phyloP scores from a whole-genome alignment of 495 filamentous ascomycete genomes.

The Cercophora samala region DNA sequence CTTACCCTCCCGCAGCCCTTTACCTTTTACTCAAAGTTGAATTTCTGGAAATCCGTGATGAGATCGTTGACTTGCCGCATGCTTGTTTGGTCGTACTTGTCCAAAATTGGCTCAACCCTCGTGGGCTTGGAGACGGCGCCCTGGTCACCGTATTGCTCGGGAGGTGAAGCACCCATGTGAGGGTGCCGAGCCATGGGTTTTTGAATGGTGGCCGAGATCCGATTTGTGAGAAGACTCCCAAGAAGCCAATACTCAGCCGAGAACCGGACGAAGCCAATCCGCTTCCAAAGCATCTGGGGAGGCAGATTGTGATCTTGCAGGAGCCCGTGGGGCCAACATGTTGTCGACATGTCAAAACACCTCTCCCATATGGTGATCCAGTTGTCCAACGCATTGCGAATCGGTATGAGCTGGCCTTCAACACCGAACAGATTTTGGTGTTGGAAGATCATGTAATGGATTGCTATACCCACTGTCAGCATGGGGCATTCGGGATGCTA shows the following conservation, averaged over 20 bases:
- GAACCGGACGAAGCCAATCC: slow-evolving; percentile 29
- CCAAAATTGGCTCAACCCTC: slow-evolving; percentile 27
- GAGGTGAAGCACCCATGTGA: neutral
- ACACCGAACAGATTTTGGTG: slow-evolving; percentile 33
- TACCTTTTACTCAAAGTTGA: slow-evolving; percentile 23
- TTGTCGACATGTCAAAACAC: slow-evolving; percentile 21
- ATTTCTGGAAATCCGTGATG: slow-evolving; percentile 29
- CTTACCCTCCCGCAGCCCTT: neutral
- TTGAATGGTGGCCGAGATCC: slow-evolving; percentile 17
- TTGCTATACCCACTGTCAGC: slow-evolving; percentile 16
- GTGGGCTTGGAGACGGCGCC: slow-evolving; percentile 11
- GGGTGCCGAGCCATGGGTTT: slow-evolving; percentile 4
- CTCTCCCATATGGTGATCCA: slow-evolving; percentile 33
- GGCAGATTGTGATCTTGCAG: slow-evolving; percentile 18
- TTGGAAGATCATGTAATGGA: slow-evolving; percentile 36
- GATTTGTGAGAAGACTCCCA: slow-evolving; percentile 28
- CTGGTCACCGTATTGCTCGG: neutral
- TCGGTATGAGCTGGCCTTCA: slow-evolving; percentile 31
- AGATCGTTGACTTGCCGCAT: slow-evolving; percentile 37
- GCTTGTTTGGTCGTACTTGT: slow-evolving; percentile 36
- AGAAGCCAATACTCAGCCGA: slow-evolving; percentile 33
- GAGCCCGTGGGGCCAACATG: slow-evolving; percentile 21
- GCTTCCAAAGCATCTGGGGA: slow-evolving; percentile 28
- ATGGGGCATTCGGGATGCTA: neutral
- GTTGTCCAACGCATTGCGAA: slow-evolving; percentile 29